Evolutionary conservation across 2,329 filamentous ascomycete species (phyloP).

Genomic region (Colletotrichum phormii): DNA sequence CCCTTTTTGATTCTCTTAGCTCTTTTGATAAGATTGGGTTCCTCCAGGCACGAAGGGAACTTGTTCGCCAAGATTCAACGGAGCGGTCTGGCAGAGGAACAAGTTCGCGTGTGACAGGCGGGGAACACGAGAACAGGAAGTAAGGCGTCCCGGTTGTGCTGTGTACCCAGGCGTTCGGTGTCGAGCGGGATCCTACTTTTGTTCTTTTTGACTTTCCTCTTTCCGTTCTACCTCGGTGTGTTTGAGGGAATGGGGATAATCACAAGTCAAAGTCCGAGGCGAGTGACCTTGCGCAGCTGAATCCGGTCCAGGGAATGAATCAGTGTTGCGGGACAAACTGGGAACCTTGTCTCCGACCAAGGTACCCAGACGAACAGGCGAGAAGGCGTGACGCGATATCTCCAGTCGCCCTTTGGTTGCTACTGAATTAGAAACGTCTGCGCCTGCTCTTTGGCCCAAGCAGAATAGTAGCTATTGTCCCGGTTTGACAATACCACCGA

Average conservation of each 20-base stretch:
- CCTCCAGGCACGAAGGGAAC: not conserved
- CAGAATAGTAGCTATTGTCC: not conserved
- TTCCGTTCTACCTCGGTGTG: not conserved
- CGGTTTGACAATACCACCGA: no score
- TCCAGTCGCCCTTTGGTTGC: not conserved
- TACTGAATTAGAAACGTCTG: slow-evolving; percentile 10
- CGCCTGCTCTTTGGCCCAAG: not conserved
- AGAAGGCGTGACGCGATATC: not conserved
- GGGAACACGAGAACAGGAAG: not conserved
- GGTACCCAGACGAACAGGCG: no score
- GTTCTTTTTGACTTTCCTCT: not conserved
- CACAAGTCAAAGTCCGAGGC: no score
- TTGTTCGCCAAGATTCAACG: slow-evolving; percentile 6
- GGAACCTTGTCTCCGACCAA: not conserved
- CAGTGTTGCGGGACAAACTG: not conserved
- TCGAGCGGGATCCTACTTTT: not conserved
- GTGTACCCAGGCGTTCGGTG: not conserved
- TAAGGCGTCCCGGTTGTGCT: not conserved
- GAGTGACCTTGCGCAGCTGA: slow-evolving; percentile 13
- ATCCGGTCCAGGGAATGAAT: not conserved
- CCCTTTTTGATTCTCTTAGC: not conserved
- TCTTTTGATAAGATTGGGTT: not conserved
- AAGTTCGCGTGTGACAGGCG: not conserved
- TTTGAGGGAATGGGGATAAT: not conserved
- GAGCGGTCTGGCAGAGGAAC: not conserved